Evolutionary conservation across 2,329 filamentous ascomycete genomes (phyloP), one percentile per base, ranked within the genome.

Genomic region (Pestalotiopsis fici): DNA sequence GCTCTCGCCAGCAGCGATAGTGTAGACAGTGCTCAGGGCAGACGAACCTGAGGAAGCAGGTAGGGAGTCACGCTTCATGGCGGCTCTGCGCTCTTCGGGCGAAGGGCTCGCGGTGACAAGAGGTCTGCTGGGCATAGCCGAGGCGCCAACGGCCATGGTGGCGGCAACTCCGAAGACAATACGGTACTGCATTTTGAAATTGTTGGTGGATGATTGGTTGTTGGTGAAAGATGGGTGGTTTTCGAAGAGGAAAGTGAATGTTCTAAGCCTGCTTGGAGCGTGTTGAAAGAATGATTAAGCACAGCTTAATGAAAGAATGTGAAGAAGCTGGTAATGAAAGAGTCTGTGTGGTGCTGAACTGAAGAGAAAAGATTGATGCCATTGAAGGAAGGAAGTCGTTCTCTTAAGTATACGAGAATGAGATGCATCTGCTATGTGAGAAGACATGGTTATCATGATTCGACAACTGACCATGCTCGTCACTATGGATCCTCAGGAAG

Each of bases 141-240:
- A 27, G 27, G 28, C 63, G 54, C 63, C 63, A 31, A 69, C 57
- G 65, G 64, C 66, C 68, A 75, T 55, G 65, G 70, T 70, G 27
- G 69, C 69, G 67, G 74, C 59, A 31, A 64, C 43, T 54, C 61
- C 43, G 66, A 69, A 60, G 50, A 69, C 35, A 64, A 69, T 70
- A 69, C 70, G 31, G 54, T 65, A 71, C 72, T 74, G 73, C 73
- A 73, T 75, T 57, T 68, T 71, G 70, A 55, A 27, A 12, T 28
- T 37, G 35, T 54, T 37, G 27, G 55, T 11, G 23, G 57, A 7
- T 64, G 37, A n/a, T 35, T 13, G 31, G 5, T 23, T n/a, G n/a
- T 7, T 6, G 18, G 18, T 7, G 23, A 57, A 27, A 15, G 62
- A 64, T 3, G 18, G n/a, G 23, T 39, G 50, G 27, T 39, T 28